These are phyloP conservation scores for Ceratopteris richardii DNA, from an alignment of 75 land plant species.

Conservation along the genomic window DNA sequence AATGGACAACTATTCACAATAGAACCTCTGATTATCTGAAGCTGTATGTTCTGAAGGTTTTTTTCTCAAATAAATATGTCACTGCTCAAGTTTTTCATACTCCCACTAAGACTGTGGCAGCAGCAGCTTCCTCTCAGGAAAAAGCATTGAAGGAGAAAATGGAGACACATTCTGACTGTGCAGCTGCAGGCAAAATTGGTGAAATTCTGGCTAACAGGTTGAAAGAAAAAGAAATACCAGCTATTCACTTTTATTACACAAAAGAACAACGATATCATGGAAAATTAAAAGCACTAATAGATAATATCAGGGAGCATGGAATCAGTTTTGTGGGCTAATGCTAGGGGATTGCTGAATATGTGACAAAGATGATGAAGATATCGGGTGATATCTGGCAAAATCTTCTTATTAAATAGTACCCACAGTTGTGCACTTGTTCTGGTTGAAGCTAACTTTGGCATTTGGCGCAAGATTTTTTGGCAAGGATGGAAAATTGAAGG, in stretches of 20 bases:
- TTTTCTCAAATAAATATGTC: conserved; percentile 72
- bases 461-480: no score
- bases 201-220: conserved; percentile 57
- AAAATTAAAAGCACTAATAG: conserved; percentile 74
- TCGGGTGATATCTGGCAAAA: no score
- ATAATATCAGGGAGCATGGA: no score
- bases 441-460: no score
- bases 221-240: conserved; percentile 55
- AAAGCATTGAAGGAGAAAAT: conserved; percentile 41
- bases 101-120: conserved; percentile 69
- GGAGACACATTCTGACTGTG: conserved; percentile 51
- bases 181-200: conserved; percentile 68
- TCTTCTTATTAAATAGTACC: no score
- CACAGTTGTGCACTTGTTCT: no score
- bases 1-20: conserved; percentile 7
- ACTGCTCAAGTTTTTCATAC: conserved; percentile 64
- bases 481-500: no score
- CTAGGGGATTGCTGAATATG: no score
- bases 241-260: conserved; percentile 46
- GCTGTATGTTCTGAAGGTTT: conserved; percentile 70
- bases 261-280: conserved; percentile 81
- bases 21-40: conserved; percentile 57
- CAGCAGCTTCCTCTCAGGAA: conserved; percentile 71
- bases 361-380: no score
- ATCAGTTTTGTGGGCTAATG: no score